These are phyloP conservation scores for Globisporangium carolinianum DNA, from an alignment of 352 stramenopile species.

Conservation along the genomic window DNA sequence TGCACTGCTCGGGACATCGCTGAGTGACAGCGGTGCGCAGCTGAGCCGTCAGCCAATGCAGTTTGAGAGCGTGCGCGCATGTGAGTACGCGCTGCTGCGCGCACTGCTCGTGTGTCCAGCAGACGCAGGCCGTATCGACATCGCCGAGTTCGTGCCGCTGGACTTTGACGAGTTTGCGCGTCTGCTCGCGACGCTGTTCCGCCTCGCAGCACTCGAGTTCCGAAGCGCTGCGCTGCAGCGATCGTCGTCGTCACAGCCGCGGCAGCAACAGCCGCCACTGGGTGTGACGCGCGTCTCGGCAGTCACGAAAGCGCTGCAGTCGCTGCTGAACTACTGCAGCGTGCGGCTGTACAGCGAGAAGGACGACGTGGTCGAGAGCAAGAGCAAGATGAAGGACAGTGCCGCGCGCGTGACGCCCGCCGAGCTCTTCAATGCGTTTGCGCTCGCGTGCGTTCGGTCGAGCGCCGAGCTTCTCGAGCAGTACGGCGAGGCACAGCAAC, in stretches of 20 bases:
- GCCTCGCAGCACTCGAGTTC: slow-evolving; percentile 27
- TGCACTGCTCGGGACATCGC: background rate
- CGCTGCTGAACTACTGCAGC: slow-evolving; percentile 39
- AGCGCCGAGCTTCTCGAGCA: slow-evolving; percentile 21
- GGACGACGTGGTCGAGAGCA: slow-evolving; percentile 12
- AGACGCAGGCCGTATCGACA: slow-evolving; percentile 26
- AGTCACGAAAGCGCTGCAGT: slow-evolving; percentile 35
- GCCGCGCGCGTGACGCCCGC: slow-evolving; percentile 4
- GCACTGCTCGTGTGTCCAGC: slow-evolving; percentile 24
- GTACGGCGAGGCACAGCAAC: background rate
- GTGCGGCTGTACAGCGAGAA: slow-evolving; percentile 28
- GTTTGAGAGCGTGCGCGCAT: slow-evolving; percentile 22
- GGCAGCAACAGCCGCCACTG: background rate
- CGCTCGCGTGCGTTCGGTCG: slow-evolving; percentile 26
- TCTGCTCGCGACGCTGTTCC: slow-evolving; percentile 26
- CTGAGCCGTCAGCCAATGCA: slow-evolving; percentile 6
- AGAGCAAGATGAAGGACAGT: slow-evolving; percentile 9
- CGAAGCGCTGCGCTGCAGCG: slow-evolving; percentile 1
- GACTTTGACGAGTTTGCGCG: slow-evolving; percentile 19
- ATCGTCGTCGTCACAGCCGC: too few species aligned
- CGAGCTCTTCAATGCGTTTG: slow-evolving; percentile 39
- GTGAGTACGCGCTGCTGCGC: slow-evolving; percentile 22
- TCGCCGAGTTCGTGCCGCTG: slow-evolving; percentile 32
- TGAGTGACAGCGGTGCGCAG: slow-evolving; percentile 4
- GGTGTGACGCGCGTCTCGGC: slow-evolving; percentile 12